A percentile compares a stretch with the other conserved stretches of the same genome.
These are phyloP conservation scores for Cercospora janseana DNA, from an alignment of 2,329 filamentous ascomycete genomes.

Conservation along the genomic window DNA sequence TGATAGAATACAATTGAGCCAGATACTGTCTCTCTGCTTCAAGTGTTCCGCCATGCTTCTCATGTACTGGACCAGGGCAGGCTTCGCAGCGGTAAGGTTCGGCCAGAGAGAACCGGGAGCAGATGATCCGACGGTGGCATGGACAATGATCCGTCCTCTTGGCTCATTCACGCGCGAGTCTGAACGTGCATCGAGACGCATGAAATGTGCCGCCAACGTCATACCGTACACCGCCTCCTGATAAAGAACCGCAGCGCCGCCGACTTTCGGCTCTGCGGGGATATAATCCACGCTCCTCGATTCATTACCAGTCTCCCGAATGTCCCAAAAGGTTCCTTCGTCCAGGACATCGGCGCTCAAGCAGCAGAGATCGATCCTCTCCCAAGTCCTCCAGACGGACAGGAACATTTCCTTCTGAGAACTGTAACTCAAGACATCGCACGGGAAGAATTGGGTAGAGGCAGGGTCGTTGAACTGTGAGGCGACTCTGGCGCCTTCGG, in stretches of 20 bases:
- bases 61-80: slow-evolving; percentile 47
- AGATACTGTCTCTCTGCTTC: slow-evolving; percentile 29
- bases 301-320: slow-evolving; percentile 6
- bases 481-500: slow-evolving; percentile 38
- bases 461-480: slow-evolving; percentile 30
- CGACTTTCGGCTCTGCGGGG: slow-evolving; percentile 48
- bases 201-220: slow-evolving; percentile 53
- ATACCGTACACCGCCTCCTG: slow-evolving; percentile 54
- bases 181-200: slow-evolving; percentile 50
- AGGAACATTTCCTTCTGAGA: slow-evolving; percentile 47
- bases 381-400: slow-evolving; percentile 45
- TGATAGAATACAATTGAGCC: slow-evolving; percentile 50
- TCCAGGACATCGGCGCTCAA: slow-evolving; percentile 55
- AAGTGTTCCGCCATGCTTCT: slow-evolving; percentile 43
- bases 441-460: slow-evolving; percentile 45
- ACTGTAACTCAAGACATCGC: slow-evolving; percentile 50
- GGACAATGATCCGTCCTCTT: slow-evolving; percentile 8
- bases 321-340: slow-evolving; percentile 47
- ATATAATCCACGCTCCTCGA: slow-evolving; percentile 29
- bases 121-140: slow-evolving; percentile 43
- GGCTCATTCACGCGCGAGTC: too few species aligned
- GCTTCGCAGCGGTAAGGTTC: slow-evolving; percentile 54
- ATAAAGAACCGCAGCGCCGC: slow-evolving; percentile 51
- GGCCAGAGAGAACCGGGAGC: slow-evolving; percentile 48
- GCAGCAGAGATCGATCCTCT: slow-evolving; percentile 50